A percentile compares a stretch with the other conserved stretches of the same genome.
These are phyloP conservation scores for Oryza coarctata DNA, from an alignment of 176 grass and related monocot genomes.

Conservation along the genomic window DNA sequence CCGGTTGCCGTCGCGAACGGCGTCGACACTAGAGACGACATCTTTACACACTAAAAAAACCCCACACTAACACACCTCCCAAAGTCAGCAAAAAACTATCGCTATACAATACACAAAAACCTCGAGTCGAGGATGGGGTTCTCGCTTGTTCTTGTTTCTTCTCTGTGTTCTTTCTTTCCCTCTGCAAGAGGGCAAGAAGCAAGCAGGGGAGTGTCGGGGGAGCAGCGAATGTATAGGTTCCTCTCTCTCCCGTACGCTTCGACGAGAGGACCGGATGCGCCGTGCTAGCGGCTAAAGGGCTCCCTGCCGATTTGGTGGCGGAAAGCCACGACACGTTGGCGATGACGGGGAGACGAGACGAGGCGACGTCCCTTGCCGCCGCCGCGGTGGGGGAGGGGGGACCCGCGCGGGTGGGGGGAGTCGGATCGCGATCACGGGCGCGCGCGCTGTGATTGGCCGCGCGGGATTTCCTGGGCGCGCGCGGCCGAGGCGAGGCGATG, in stretches of 20 bases:
- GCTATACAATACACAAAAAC: not conserved
- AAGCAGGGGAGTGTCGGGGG: constrained; percentile 2
- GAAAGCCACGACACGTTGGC: constrained; percentile 32
- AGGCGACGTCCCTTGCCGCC: too few species aligned
- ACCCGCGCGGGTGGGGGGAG: not conserved
- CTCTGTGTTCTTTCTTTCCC: not conserved
- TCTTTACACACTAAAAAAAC: constrained; percentile 8
- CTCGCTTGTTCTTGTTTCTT: not conserved
- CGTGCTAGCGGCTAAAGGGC: not conserved
- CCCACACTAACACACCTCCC: not conserved
- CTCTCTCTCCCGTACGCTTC: not conserved
- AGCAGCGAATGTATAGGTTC: constrained; percentile 47
- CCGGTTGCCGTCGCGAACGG: constrained; percentile 59
- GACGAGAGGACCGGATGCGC: not conserved
- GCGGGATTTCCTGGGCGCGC: constrained; percentile 38
- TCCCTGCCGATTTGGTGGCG: constrained; percentile 12
- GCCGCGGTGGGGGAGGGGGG: not conserved
- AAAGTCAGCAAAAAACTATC: not conserved
- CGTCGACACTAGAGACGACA: constrained; percentile 84
- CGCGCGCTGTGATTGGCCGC: constrained; percentile 44
- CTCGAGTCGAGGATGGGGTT: not conserved
- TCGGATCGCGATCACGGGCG: constrained; percentile 21
- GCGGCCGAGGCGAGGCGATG: constrained; percentile 42
- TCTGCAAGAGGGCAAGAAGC: constrained; percentile 25
- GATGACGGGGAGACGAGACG: constrained; percentile 20